A percentile compares a stretch with the other conserved stretches of the same genome.
phyloP scores from a whole-genome alignment of 2,329 filamentous ascomycete species.

The Rugonectria rugulosa region DNA sequence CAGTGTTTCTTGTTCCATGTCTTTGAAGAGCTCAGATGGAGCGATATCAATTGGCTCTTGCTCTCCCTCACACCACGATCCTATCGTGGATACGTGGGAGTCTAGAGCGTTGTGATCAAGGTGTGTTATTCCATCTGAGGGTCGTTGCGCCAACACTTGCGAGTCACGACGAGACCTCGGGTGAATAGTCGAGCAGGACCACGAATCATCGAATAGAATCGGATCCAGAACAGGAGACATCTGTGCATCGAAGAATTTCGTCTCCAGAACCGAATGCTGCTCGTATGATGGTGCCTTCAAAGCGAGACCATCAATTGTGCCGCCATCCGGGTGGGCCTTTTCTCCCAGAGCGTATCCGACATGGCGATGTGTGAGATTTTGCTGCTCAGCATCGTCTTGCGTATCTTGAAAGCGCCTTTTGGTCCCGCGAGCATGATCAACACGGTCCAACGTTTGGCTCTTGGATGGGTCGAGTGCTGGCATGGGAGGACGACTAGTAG shows the following conservation, averaged over 20 bases:
- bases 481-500: not conserved
- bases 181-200: not conserved
- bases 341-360: too few species aligned
- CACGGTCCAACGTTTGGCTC: conserved; percentile 1
- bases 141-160: not conserved
- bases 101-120: not conserved
- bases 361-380: not conserved
- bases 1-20: conserved; percentile 3
- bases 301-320: not conserved
- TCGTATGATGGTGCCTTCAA: conserved; percentile 14
- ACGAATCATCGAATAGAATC: not conserved
- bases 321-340: too few species aligned
- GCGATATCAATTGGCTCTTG: not conserved
- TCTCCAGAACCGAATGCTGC: conserved; percentile 3
- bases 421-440: not conserved
- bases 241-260: not conserved
- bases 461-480: conserved; percentile 1
- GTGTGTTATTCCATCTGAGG: not conserved
- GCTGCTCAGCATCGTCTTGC: not conserved
- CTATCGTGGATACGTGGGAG: conserved; percentile 16
- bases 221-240: not conserved
- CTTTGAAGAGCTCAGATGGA: not conserved
- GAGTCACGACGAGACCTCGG: conserved; percentile 6
- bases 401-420: not conserved
- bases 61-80: conserved; percentile 31